Base-by-base conservation (phyloP, 163 green algal genomes). In the Chlamydomonas reinhardtii region DNA sequence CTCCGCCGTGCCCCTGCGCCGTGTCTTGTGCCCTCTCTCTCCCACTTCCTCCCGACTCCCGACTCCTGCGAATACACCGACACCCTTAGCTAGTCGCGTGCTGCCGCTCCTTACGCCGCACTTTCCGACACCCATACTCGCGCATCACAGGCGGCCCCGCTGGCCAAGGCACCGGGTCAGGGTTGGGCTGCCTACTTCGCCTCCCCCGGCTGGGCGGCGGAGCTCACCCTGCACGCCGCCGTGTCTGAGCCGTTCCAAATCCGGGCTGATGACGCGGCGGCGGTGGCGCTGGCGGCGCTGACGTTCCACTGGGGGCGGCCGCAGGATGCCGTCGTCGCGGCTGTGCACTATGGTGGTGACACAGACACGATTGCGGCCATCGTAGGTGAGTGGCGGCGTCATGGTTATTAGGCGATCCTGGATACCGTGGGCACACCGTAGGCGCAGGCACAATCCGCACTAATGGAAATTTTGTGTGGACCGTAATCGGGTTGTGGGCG, bases 301-400 rank as follows among this genome's bases (percentile, higher is more conserved):
- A 86, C 83, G 48, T 66, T 66, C 25, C 91, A 93, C 77, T 93
- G 84, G 89, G 25, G 65, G 2, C 25, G 74, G 15, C 87, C 91
- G 8, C 59, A 68, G 54, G 89, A 89, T 48, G 89, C 87, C 29
- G 73, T 93, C 8, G 82, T 91, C 68, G 91, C 89, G 39, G 87
- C 91, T 34, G 89, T 92, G 39, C 89, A 91, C 76, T 88, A 86
- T 56, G 89, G 91, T 20, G 91, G 91, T 0, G 91, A 94, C 75
- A 89, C 91, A 20, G 91, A 94, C 68, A 94, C 89, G 0, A 73
- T 93, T 8, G 90, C 85, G n/a, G 88, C 82, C 25, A 92, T 93
- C 74, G 73, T 85, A n/a, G 91, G 89, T 68, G 80, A 61, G 39
- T 35, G 43, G 11, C n/a, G 35, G 14, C 37, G 6, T 2, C 39